These are phyloP conservation scores for Pleurostoma richardsiae DNA, from an alignment of 2,329 filamentous ascomycete genomes.

Conservation along the genomic window DNA sequence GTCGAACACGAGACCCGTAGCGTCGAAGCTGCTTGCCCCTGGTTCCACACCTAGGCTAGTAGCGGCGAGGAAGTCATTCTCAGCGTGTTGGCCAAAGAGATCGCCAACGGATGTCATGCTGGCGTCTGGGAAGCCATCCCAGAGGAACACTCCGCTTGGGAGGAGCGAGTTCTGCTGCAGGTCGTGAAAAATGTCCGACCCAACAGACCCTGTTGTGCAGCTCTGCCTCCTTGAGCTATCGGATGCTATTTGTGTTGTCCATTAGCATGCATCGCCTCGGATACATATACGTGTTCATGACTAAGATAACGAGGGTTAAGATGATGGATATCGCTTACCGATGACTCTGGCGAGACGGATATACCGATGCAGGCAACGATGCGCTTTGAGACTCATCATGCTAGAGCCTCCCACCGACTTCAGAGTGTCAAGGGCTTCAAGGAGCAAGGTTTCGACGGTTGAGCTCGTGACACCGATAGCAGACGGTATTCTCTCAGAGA, in stretches of 20 bases:
- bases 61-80: background rate
- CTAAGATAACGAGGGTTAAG: no score
- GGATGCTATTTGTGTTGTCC: no score
- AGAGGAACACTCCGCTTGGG: constrained; percentile 1
- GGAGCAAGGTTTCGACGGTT: constrained; percentile 2
- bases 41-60: no score
- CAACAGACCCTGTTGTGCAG: background rate
- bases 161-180: background rate
- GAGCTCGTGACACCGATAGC: constrained; percentile 1
- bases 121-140: constrained; percentile 8
- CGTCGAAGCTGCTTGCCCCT: no score
- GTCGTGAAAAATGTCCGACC: background rate
- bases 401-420: constrained; percentile 7
- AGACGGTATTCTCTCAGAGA: background rate
- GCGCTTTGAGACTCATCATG: constrained; percentile 12
- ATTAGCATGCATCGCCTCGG: no score
- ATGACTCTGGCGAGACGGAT: constrained; percentile 3
- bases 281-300: no score
- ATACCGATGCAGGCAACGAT: constrained; percentile 9
- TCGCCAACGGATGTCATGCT: constrained; percentile 5
- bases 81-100: constrained; percentile 2
- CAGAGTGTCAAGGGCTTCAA: constrained; percentile 5
- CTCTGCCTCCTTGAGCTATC: no score
- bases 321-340: background rate
- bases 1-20: no score